Percentiles rank a stretch among this genome's conserved stretches.
Conservation (phyloP, 176 grass and related monocot genomes). For the Juncus inflexus region DNA sequence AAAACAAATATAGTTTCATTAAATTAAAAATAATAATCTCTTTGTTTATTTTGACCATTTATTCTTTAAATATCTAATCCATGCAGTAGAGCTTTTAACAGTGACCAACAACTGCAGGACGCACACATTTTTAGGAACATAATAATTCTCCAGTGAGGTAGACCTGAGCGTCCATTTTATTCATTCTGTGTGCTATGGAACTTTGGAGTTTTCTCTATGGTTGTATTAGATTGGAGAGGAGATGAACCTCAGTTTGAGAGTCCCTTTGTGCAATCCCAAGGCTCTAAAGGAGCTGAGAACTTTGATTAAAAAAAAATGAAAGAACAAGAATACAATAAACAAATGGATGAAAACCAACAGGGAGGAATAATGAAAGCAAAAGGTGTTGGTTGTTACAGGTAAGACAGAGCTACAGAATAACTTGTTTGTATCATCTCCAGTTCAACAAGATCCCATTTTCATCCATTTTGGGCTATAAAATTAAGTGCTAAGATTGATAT, state of each 20-base stretch:
- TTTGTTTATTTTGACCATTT: no score
- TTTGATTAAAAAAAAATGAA: slow-evolving; percentile 2
- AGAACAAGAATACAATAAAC: neutral
- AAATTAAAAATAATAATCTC: no score
- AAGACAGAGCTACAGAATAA: slow-evolving; percentile 40
- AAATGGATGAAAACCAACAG: slow-evolving; percentile 35
- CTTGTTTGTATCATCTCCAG: slow-evolving; percentile 11
- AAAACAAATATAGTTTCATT: no score
- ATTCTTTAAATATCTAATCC: no score
- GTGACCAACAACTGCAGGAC: no score
- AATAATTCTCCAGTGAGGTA: no score
- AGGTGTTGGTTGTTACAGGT: slow-evolving; percentile 61
- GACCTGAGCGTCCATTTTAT: no score
- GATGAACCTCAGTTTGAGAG: neutral
- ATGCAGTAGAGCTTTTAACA: no score
- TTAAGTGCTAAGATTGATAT: no score
- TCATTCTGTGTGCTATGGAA: no score
- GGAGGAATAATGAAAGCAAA: slow-evolving; percentile 63
- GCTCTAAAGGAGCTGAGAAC: slow-evolving; percentile 16
- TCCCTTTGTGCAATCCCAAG: slow-evolving; percentile 27
- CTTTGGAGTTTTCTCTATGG: neutral
- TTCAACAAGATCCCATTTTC: neutral
- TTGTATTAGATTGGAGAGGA: slow-evolving; percentile 6
- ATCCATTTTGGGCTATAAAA: neutral
- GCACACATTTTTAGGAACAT: no score